Percentiles rank a stretch among this genome's conserved stretches.
Conservation (phyloP, 1,139 yeast genomes). For the Blastobotrys arbuscula region DNA sequence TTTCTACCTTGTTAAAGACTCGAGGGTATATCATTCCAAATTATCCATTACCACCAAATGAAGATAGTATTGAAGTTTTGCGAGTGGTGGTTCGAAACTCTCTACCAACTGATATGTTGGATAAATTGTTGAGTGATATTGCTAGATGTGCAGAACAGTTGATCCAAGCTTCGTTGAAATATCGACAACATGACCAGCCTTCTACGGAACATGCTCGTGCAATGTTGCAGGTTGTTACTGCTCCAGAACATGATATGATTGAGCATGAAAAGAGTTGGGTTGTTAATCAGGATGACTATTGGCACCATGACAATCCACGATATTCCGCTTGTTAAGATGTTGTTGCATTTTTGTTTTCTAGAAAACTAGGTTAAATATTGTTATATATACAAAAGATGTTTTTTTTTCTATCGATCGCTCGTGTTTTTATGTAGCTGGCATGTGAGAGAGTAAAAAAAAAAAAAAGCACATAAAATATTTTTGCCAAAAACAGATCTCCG, state of each 20-base stretch:
- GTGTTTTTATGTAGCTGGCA: no score
- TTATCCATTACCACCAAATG: conserved; percentile 70
- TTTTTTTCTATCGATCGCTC: no score
- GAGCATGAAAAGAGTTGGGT: conserved; percentile 8
- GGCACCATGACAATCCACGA: conserved; percentile 6
- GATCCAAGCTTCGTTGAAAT: conserved; percentile 39
- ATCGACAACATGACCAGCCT: conserved; percentile 19
- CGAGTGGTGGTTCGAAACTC: conserved; percentile 80
- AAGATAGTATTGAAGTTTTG: conserved; percentile 55
- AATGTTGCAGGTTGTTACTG: conserved; percentile 6
- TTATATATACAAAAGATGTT: no score
- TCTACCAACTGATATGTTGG: conserved; percentile 65
- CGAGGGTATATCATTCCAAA: conserved; percentile 89
- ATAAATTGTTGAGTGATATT: conserved; percentile 64
- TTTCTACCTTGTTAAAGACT: conserved; percentile 67
- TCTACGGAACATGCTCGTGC: conserved; percentile 2
- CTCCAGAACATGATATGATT: conserved; percentile 3
- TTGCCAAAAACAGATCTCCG: no score
- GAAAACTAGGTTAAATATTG: no score
- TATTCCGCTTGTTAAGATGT: conserved; percentile 2
- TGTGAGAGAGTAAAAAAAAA: no score
- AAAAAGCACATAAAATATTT: no score
- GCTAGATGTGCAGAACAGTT: conserved; percentile 52
- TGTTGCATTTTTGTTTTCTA: no score
- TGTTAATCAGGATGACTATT: background rate